Conservation (phyloP, 495 filamentous ascomycete genomes). For the Corynascus novoguineensis region DNA sequence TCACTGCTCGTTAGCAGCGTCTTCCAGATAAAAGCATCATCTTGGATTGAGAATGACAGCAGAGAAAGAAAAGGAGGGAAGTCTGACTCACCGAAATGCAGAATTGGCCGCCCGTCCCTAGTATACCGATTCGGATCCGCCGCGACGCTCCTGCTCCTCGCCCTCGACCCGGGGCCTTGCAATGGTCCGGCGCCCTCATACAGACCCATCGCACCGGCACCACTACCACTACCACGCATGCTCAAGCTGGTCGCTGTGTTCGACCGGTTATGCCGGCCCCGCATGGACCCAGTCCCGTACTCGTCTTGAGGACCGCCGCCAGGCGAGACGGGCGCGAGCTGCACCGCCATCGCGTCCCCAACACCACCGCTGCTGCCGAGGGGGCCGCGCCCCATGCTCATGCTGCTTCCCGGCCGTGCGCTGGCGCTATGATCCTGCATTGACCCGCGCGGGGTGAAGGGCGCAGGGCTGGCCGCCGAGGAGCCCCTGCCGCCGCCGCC, state of each 20-base stretch:
- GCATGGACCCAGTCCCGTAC: slow-evolving; percentile 48
- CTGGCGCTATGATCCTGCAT: slow-evolving; percentile 10
- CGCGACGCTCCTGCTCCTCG: slow-evolving; percentile 76
- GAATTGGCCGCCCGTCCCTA: slow-evolving; percentile 76
- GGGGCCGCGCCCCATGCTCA: slow-evolving; percentile 41
- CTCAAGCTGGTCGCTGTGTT: slow-evolving; percentile 12
- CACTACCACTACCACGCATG: slow-evolving; percentile 1
- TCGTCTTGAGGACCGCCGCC: too few relatives aligned
- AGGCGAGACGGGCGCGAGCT: slow-evolving; percentile 54
- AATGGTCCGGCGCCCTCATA: slow-evolving; percentile 52
- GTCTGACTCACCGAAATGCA: slow-evolving; percentile 81
- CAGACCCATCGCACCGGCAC: slow-evolving; percentile 46
- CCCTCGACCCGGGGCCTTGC: slow-evolving; percentile 27
- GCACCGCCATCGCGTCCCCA: slow-evolving; percentile 60
- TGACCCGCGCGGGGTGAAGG: slow-evolving; percentile 32
- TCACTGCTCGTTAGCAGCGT: not conserved
- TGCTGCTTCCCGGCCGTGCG: slow-evolving; percentile 35
- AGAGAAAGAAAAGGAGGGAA: not conserved
- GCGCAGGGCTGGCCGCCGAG: slow-evolving; percentile 32
- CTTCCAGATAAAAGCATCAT: not conserved
- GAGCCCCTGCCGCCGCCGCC: not conserved
- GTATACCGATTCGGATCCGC: slow-evolving; percentile 67
- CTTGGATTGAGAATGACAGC: not conserved
- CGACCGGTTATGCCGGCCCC: slow-evolving; percentile 33
- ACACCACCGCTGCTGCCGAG: slow-evolving; percentile 30